These are phyloP conservation scores for Blastomyces parvus DNA, from an alignment of 2,329 filamentous ascomycete genomes.

Conservation along the genomic window DNA sequence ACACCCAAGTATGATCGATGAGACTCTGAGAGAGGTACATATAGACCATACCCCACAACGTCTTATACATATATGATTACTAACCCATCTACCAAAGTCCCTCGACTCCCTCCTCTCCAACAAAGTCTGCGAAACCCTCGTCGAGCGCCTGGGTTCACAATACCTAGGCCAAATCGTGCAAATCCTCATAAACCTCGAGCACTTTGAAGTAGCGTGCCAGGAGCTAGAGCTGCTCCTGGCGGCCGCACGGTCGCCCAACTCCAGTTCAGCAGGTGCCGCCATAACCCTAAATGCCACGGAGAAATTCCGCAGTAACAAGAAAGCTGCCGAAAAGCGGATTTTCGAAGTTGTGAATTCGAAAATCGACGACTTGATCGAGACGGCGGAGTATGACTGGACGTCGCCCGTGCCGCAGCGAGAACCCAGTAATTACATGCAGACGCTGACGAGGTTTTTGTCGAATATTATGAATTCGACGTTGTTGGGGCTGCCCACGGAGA, in stretches of 20 bases:
- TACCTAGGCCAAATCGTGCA: conserved; percentile 97
- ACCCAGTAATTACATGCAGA: conserved; percentile 90
- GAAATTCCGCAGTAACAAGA: conserved; percentile 81
- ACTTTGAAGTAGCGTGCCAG: conserved; percentile 87
- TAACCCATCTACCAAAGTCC: conserved; percentile 45
- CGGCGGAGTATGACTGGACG: conserved; percentile 91
- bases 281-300: conserved; percentile 74
- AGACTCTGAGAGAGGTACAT: conserved; percentile 66
- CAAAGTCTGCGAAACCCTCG: conserved; percentile 82
- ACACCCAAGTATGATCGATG: conserved; percentile 79
- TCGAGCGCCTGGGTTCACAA: conserved; percentile 80
- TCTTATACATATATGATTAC: conserved; percentile 5
- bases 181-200: conserved; percentile 93
- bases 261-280: conserved; percentile 58
- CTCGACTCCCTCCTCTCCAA: conserved; percentile 89
- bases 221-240: conserved; percentile 83
- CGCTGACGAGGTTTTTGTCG: conserved; percentile 79
- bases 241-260: conserved; percentile 70
- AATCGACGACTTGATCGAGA: conserved; percentile 94
- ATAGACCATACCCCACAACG: conserved; percentile 6
- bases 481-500: conserved; percentile 83
- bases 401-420: conserved; percentile 54
- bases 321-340: conserved; percentile 92
- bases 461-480: conserved; percentile 97
- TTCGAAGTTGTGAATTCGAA: conserved; percentile 98